Evolutionary conservation across 2,329 filamentous ascomycete species (phyloP).

Genomic region (Hawksworthiomyces lignivorus): DNA sequence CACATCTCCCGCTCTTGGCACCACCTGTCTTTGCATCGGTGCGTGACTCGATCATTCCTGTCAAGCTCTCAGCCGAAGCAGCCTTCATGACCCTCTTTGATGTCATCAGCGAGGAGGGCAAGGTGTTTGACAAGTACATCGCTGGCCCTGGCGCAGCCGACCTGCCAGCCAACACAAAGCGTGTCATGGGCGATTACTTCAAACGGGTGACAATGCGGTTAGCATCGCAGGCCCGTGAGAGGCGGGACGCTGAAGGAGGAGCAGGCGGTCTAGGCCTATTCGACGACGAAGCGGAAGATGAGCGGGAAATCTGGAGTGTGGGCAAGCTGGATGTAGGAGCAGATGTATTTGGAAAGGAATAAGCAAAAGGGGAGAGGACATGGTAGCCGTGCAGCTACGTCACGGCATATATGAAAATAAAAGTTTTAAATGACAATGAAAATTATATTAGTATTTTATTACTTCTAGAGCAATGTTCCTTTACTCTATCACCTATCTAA

Average conservation of each 20-base stretch:
- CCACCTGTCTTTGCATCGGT: constrained; percentile 83
- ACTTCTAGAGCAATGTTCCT: too few species aligned
- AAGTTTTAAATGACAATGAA: too few species aligned
- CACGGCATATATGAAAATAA: too few species aligned
- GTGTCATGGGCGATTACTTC: background rate
- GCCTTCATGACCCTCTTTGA: constrained; percentile 87
- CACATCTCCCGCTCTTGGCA: constrained; percentile 73
- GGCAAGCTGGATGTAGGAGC: constrained; percentile 75
- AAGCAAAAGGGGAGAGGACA: background rate
- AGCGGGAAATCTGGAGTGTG: constrained; percentile 92
- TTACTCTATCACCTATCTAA: too few species aligned
- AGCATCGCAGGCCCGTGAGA: constrained; percentile 79
- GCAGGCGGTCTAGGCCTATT: constrained; percentile 76
- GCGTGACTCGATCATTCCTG: constrained; percentile 83
- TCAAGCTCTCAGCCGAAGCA: constrained; percentile 91
- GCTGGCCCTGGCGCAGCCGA: constrained; percentile 54
- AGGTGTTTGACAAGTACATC: constrained; percentile 88
- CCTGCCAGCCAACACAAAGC: constrained; percentile 63
- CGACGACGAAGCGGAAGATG: constrained; percentile 88
- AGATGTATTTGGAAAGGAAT: constrained; percentile 44
- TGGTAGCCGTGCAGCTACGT: too few species aligned
- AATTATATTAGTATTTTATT: too few species aligned
- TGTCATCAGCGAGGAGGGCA: constrained; percentile 78
- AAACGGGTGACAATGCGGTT: constrained; percentile 70
- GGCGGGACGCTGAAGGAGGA: constrained; percentile 85